Conservation (phyloP, 208 protist genomes). For the Balamuthia mandrillaris region DNA sequence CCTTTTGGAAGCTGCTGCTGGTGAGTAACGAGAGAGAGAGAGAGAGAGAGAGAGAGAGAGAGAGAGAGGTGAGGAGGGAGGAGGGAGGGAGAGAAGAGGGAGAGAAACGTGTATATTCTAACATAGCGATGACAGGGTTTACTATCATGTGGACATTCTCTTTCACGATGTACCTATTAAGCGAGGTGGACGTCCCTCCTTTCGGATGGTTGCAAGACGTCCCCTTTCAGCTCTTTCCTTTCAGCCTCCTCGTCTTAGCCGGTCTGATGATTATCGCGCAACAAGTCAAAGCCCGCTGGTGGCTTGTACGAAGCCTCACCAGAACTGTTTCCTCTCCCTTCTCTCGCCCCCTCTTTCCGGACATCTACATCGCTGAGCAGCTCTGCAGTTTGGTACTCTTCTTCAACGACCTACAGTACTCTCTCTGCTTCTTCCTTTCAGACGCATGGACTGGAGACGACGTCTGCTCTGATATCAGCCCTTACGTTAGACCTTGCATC, state of each 20-base stretch:
- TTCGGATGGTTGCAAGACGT: not conserved
- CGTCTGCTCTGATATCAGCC: not conserved
- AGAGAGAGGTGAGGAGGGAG: too few relatives aligned
- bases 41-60: too few relatives aligned
- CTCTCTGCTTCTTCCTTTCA: slow-evolving; percentile 54
- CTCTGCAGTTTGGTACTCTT: not conserved
- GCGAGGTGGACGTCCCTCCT: not conserved
- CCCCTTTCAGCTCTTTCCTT: not conserved
- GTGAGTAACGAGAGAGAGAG: too few relatives aligned
- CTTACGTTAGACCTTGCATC: not conserved
- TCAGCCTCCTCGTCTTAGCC: not conserved
- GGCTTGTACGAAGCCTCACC: too few relatives aligned
- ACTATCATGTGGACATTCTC: not conserved
- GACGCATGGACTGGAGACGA: not conserved
- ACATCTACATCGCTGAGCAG: slow-evolving; percentile 69
- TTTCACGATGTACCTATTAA: not conserved
- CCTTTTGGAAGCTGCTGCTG: slow-evolving; percentile 14
- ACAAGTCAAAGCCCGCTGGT: not conserved
- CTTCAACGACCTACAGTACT: slow-evolving; percentile 41
- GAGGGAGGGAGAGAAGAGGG: too few relatives aligned
- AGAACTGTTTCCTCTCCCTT: too few relatives aligned
- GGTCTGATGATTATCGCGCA: not conserved
- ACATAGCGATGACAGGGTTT: too few relatives aligned
- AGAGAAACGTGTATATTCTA: too few relatives aligned
- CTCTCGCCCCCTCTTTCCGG: too few relatives aligned